Evolutionary conservation across 345 rosid species (phyloP).

Genomic region (Lepidium africanum): DNA sequence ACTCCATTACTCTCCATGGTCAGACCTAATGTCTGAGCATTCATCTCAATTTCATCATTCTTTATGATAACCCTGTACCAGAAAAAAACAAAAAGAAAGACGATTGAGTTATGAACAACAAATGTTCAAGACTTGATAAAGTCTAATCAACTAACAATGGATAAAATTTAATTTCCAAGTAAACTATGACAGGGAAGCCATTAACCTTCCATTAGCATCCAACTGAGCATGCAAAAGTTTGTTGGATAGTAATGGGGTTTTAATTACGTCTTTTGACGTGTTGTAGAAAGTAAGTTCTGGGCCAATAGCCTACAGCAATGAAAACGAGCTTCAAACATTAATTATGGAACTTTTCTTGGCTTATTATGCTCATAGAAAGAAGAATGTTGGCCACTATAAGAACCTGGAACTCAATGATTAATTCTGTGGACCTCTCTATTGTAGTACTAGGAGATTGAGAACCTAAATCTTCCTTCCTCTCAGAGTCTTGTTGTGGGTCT

Average conservation of each 20-base stretch:
- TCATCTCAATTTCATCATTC: constrained; percentile 71
- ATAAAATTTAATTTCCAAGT: neutral
- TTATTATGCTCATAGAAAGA: constrained; percentile 2
- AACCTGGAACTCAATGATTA: constrained; percentile 84
- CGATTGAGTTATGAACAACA: neutral
- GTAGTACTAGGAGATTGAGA: constrained; percentile 35
- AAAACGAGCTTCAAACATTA: constrained; percentile 12
- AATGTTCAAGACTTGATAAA: constrained; percentile 6
- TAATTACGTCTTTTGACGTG: constrained; percentile 61
- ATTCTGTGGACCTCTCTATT: constrained; percentile 46
- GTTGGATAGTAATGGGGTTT: constrained; percentile 60
- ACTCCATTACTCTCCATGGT: constrained; percentile 96
- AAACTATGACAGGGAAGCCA: constrained; percentile 6
- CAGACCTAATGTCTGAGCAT: constrained; percentile 74
- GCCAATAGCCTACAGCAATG: constrained; percentile 67
- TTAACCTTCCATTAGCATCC: constrained; percentile 77
- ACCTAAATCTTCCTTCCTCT: constrained; percentile 32
- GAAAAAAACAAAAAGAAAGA: constrained; percentile 14
- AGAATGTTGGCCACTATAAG: neutral
- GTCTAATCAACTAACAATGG: neutral
- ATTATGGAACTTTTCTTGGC: constrained; percentile 4
- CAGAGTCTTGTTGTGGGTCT: constrained; percentile 25
- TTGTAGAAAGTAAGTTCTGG: constrained; percentile 93
- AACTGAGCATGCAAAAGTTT: constrained; percentile 87
- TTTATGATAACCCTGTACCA: constrained; percentile 63